Evolutionary conservation across 257 asterid genomes (phyloP), one percentile per base, ranked within the genome.

Genomic region (Lavandula angustifolia): DNA sequence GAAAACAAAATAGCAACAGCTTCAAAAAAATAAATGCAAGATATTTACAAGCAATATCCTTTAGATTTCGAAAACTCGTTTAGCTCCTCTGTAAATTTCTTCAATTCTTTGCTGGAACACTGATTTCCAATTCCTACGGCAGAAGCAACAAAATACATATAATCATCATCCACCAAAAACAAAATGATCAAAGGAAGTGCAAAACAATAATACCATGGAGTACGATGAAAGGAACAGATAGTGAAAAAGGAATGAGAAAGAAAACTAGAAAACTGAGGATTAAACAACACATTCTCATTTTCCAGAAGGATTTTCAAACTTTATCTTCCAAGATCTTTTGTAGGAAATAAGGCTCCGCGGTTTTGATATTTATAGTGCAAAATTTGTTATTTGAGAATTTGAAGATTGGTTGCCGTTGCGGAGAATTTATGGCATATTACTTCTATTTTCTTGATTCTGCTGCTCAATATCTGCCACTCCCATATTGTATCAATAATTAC

Each of bases 41-140:
- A 64, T 31, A 10, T 66, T 62, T 68, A 92, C 96, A 89, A 35
- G 92, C 96, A 92, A 71, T 77, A 79, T 78, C 98, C 98, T 62
- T 68, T 48, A 49, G 92, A 79, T 22, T 79, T 77, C 7, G 96
- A 89, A 81, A 76, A 87, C 8, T 82, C 70, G 50, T 67, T 81
- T 67, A 92, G 87, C 79, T 85, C 83, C 70, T 85, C 72, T 0
- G 96, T 88, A 60, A 92, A 87, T n/a, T 75, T 85, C 74, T 78
- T 83, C 69, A 89, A 44, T 53, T 96, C 98, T 76, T 38, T 72
- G 71, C 87, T 82, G 5, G 95, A 76, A 72, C 96, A 92, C 82
- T 92, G 96, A 67, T 92, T 95, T 70, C 96, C 98, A 58, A 92
- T 85, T 71, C 98, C 98, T 92, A 43, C 34, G 4, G 31, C 33